Evolutionary conservation across 371 early-diverging fungal species (phyloP).

Genomic region (Batrachochytrium dendrobatidis): DNA sequence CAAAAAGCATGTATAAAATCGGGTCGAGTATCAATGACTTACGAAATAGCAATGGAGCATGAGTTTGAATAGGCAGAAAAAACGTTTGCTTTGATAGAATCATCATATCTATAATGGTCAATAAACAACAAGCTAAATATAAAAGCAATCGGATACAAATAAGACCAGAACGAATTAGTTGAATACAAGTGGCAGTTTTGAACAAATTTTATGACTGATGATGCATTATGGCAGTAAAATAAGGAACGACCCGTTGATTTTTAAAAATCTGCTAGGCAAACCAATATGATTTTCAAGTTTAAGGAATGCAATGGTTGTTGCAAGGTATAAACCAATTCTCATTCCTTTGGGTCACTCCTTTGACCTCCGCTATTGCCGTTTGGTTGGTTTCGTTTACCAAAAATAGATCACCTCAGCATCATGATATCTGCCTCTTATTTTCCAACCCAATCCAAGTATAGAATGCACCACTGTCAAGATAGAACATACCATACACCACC

Average conservation of each 20-base stretch:
- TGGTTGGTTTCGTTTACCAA: too few species aligned
- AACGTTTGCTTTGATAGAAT: neutral
- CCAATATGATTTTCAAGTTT: neutral
- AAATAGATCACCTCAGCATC: too few species aligned
- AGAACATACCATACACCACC: neutral
- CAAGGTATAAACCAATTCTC: neutral
- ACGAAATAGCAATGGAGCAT: constrained; percentile 1
- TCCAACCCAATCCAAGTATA: too few species aligned
- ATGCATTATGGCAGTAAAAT: too few species aligned
- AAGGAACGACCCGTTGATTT: too few species aligned
- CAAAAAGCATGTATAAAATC: neutral
- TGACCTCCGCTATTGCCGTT: too few species aligned
- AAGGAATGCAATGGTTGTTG: neutral
- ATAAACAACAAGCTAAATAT: constrained; percentile 1
- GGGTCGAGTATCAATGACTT: neutral
- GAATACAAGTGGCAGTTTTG: neutral
- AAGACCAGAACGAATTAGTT: neutral
- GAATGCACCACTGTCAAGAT: too few species aligned
- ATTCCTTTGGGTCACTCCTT: too few species aligned
- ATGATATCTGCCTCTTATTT: too few species aligned
- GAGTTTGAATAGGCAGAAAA: neutral
- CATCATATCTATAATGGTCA: neutral
- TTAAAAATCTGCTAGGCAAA: too few species aligned
- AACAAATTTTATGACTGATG: too few species aligned
- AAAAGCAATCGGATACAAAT: neutral